Conservation (phyloP, 2,329 filamentous ascomycete species). For the Metarhizium sp. region DNA sequence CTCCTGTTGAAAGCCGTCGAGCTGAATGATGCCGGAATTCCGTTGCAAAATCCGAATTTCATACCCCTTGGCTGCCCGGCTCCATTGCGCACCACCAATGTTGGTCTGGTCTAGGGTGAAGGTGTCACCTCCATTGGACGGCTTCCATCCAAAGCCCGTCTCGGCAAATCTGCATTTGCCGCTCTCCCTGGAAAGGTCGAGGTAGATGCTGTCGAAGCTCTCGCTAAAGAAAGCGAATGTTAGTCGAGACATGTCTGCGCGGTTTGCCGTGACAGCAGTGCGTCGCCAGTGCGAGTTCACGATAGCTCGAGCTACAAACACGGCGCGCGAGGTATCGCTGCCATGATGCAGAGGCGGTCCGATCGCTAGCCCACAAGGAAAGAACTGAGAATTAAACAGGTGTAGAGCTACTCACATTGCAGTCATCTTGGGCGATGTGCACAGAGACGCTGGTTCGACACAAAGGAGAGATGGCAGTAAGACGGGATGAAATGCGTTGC, state of each 20-base stretch:
- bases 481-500: not conserved
- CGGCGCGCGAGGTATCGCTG: not conserved
- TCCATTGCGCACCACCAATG: conserved; percentile 87
- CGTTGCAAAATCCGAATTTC: conserved; percentile 88
- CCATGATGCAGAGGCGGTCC: not conserved
- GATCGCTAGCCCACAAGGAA: not conserved
- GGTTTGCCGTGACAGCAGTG: not conserved
- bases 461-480: not conserved
- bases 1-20: conserved; percentile 92
- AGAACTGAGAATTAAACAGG: not conserved
- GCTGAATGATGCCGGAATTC: conserved; percentile 76
- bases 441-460: not conserved
- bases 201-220: conserved; percentile 94
- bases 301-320: not conserved
- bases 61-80: conserved; percentile 81
- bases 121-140: conserved; percentile 74
- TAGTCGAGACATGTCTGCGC: not conserved
- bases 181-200: conserved; percentile 86
- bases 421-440: conserved; percentile 21
- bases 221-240: conserved; percentile 41
- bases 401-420: conserved; percentile 23
- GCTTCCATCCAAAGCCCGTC: conserved; percentile 92
- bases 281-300: not conserved
- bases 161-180: conserved; percentile 95
- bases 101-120: conserved; percentile 87